These are phyloP conservation scores for Botrytis aclada DNA, from an alignment of 2,329 filamentous ascomycete species.

Conservation along the genomic window DNA sequence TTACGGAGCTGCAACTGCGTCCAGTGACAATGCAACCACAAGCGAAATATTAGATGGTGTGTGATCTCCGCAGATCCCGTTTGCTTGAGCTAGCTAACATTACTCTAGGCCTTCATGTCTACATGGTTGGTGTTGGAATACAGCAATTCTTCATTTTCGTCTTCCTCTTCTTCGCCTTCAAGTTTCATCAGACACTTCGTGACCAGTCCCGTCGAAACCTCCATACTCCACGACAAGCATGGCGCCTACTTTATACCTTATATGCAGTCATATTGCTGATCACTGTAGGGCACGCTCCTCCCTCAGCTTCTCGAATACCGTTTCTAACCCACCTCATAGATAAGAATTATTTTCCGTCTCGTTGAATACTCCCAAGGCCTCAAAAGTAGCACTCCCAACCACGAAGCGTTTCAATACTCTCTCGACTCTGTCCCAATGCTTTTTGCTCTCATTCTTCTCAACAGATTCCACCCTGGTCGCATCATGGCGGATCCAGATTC, in stretches of 20 bases:
- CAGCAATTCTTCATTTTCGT: not conserved
- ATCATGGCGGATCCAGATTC: not conserved
- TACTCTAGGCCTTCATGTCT: not conserved
- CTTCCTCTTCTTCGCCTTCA: not conserved
- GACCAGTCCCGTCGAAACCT: not conserved
- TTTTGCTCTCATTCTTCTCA: constrained; percentile 19
- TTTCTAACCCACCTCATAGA: constrained; percentile 35
- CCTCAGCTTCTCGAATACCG: not conserved
- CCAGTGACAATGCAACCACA: not conserved
- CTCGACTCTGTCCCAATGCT: constrained; percentile 55
- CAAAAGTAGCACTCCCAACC: constrained; percentile 45
- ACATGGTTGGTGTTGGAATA: not conserved
- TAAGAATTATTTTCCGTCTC: constrained; percentile 59
- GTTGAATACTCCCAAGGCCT: constrained; percentile 50
- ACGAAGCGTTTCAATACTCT: constrained; percentile 51
- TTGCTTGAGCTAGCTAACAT: not conserved
- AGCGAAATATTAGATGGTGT: not conserved
- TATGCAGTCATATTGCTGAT: not conserved
- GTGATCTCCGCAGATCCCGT: not conserved
- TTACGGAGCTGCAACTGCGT: not conserved
- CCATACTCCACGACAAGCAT: not conserved
- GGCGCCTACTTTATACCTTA: not conserved
- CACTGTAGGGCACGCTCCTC: not conserved
- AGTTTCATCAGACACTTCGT: not conserved
- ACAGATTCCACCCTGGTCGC: not conserved